Percentiles rank a stretch among this genome's conserved stretches.
Conservation (phyloP, 495 filamentous ascomycete species). For the Rostrohypoxylon terebratum region DNA sequence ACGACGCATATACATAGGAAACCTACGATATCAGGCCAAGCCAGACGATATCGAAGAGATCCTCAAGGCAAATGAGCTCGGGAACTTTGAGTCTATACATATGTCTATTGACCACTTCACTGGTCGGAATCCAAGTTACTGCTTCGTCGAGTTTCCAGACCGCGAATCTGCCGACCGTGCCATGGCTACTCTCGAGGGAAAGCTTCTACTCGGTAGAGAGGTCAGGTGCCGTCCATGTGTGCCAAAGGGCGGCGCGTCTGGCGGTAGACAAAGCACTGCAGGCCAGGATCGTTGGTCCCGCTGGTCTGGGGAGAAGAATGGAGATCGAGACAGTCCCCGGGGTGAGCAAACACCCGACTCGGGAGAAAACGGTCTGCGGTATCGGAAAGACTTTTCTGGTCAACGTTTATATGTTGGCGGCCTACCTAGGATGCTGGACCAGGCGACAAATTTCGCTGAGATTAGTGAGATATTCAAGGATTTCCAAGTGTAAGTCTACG, state of each 20-base stretch:
- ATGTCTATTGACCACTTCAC: slow-evolving; percentile 76
- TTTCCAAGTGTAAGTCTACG: slow-evolving; percentile 60
- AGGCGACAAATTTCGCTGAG: slow-evolving; percentile 63
- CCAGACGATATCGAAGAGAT: slow-evolving; percentile 69
- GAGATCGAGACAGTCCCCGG: not conserved
- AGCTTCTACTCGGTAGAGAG: slow-evolving; percentile 63
- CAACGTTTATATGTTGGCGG: slow-evolving; percentile 73
- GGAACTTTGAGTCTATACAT: slow-evolving; percentile 67
- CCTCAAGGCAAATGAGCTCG: slow-evolving; percentile 61
- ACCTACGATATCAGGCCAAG: slow-evolving; percentile 73
- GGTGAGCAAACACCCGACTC: not conserved
- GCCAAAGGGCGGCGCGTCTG: slow-evolving; percentile 49
- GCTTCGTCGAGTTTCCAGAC: slow-evolving; percentile 72
- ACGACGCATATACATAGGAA: slow-evolving; percentile 73
- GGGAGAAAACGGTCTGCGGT: slow-evolving; percentile 13
- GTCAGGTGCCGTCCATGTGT: slow-evolving; percentile 73
- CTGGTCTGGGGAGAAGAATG: slow-evolving; percentile 48
- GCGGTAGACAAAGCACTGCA: slow-evolving; percentile 31
- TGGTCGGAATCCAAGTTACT: slow-evolving; percentile 76
- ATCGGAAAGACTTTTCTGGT: slow-evolving; percentile 48
- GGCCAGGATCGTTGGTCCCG: slow-evolving; percentile 54
- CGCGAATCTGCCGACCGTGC: slow-evolving; percentile 68
- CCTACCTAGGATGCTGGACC: slow-evolving; percentile 68
- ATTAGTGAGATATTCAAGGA: slow-evolving; percentile 70
- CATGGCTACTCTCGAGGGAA: slow-evolving; percentile 66